Conservation (phyloP, 139 green algal genomes). For the Chlamydomonas sp. region DNA sequence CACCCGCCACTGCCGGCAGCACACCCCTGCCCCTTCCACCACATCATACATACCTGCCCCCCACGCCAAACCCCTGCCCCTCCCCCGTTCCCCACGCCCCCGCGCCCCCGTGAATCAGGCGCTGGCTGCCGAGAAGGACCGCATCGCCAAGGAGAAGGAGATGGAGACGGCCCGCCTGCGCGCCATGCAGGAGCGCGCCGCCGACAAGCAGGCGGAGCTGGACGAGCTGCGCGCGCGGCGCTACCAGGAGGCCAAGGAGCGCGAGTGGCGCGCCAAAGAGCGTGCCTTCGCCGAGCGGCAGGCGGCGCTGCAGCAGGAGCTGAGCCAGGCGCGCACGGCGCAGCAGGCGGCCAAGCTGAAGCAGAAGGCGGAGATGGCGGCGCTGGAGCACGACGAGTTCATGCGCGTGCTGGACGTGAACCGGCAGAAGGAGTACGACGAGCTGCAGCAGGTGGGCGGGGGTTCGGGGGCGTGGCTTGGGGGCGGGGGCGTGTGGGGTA, state of each 20-base stretch:
- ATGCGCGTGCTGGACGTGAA: constrained; percentile 78
- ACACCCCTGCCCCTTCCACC: no score
- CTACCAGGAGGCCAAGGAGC: constrained; percentile 77
- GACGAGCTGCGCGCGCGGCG: constrained; percentile 87
- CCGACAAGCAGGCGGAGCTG: constrained; percentile 83
- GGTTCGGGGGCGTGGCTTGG: not conserved
- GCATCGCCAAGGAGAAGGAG: constrained; percentile 81
- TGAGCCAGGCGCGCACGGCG: constrained; percentile 73
- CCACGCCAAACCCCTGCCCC: no score
- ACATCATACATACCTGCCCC: no score
- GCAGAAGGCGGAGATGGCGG: constrained; percentile 77
- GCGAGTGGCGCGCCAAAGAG: constrained; percentile 84
- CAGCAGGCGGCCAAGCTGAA: constrained; percentile 78
- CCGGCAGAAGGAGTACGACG: constrained; percentile 67
- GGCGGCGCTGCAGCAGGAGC: constrained; percentile 66
- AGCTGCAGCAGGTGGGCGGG: constrained; percentile 59
- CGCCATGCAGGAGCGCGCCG: constrained; percentile 81
- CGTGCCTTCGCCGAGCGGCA: constrained; percentile 59
- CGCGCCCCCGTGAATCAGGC: constrained; percentile 40
- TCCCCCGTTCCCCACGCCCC: not conserved
- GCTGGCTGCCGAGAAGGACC: constrained; percentile 74
- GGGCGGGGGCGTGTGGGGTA: not conserved
- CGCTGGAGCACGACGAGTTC: constrained; percentile 81
- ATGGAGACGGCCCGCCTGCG: constrained; percentile 87
- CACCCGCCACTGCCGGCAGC: no score